These are phyloP conservation scores for Pichia sp. DNA, from an alignment of 1,139 yeast species.

Conservation along the genomic window DNA sequence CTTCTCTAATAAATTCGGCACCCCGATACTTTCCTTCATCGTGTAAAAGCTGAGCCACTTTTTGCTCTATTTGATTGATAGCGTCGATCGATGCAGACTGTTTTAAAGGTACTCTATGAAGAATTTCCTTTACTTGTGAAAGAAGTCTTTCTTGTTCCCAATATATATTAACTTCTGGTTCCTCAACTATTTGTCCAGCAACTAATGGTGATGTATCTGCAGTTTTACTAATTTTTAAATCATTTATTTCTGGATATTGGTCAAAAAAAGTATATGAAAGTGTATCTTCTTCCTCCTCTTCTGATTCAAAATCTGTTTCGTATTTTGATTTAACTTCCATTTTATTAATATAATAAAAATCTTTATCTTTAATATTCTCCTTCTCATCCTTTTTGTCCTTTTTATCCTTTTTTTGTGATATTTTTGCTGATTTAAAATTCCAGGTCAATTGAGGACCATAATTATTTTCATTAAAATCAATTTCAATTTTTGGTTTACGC, in stretches of 20 bases:
- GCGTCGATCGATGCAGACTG: neutral
- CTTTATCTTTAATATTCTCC: too few relatives aligned
- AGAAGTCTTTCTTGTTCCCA: neutral
- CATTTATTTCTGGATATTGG: neutral
- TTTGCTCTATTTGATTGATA: too few relatives aligned
- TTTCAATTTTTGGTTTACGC: conserved; percentile 22
- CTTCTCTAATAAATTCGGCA: neutral
- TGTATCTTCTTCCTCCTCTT: conserved; percentile 5
- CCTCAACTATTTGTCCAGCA: neutral
- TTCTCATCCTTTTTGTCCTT: neutral
- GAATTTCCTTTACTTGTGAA: neutral
- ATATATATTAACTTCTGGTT: too few relatives aligned
- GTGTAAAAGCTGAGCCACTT: too few relatives aligned
- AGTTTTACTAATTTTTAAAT: neutral
- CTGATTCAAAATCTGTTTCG: neutral
- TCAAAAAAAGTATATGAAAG: conserved; percentile 5
- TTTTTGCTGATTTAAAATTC: conserved; percentile 20
- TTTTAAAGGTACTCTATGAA: too few relatives aligned
- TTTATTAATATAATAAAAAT: too few relatives aligned
- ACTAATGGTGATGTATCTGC: conserved; percentile 8
- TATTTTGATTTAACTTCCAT: conserved; percentile 1
- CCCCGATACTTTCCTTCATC: neutral
- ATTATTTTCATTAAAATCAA: conserved; percentile 18
- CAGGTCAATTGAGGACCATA: conserved; percentile 24
- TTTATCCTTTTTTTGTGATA: neutral